phyloP scores from a whole-genome alignment of 176 grass and related monocot genomes.

The Alopecurus myosuroides region DNA sequence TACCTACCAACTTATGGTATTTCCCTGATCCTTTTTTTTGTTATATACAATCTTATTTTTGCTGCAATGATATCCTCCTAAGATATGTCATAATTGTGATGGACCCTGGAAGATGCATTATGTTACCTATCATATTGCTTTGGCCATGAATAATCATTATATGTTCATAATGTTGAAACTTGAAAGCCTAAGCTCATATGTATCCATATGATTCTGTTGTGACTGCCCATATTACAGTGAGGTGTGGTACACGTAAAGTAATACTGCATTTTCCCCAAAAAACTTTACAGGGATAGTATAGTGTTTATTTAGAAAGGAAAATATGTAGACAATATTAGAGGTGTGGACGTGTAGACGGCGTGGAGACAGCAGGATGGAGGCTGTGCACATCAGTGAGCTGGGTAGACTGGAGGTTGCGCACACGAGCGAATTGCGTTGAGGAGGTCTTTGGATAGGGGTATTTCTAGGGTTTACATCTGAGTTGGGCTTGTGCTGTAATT shows the following conservation, averaged over 20 bases:
- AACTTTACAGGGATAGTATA: background rate
- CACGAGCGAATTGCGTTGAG: background rate
- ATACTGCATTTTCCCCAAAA: background rate
- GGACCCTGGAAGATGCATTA: background rate
- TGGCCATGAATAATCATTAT: constrained; percentile 8
- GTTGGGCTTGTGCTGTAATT: background rate
- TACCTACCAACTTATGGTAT: constrained; percentile 92
- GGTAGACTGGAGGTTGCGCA: background rate
- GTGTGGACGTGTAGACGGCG: too few relatives aligned
- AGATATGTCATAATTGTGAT: background rate
- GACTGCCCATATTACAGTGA: background rate
- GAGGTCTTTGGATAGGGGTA: background rate
- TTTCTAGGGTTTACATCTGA: background rate
- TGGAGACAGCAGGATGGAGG: background rate
- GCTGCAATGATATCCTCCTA: constrained; percentile 5
- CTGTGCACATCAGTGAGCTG: background rate
- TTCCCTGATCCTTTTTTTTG: constrained; percentile 7
- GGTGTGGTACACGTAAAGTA: background rate
- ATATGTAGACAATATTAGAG: background rate
- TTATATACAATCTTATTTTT: constrained; percentile 3
- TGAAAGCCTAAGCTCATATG: background rate
- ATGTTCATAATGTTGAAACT: background rate
- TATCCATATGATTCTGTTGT: background rate
- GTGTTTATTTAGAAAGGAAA: background rate
- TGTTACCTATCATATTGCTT: background rate